Evolutionary conservation across 257 asterid genomes (phyloP), one percentile per base, ranked within the genome.

Genomic region (Nicotiana benthamiana): DNA sequence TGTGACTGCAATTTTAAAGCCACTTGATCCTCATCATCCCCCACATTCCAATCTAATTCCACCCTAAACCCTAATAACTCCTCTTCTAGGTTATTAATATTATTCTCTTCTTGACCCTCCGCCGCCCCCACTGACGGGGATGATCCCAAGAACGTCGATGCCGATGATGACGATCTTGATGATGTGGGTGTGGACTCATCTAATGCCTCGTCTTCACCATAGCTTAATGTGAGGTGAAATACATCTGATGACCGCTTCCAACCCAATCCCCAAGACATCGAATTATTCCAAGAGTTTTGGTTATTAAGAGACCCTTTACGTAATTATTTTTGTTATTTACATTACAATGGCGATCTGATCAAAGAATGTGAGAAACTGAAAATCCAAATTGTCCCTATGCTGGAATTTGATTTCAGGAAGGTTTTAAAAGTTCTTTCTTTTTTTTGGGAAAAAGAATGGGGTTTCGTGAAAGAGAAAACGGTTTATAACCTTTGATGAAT

Each of bases 221-320:
- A 96, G 62, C 95, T 91, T 81, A 96, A 80, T 32, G 92, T 89
- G 82, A 93, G 89, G 86, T 96, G 99, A 91, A 96, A 92, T 82
- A 90, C 91, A 80, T 96, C 99, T 56, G 97, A 85, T 1, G 98
- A 81, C 67, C 99, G 97, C 84, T 93, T 96, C 99, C 97, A 96
- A 22, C 97, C 97, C 87, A 92, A 82, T 43, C 97, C 98, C 99
- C 99, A 96, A 84, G 99, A 96, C 99, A 95, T 65, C 75, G 1
- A 67, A 40, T 40, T 68, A 4, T 43, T 70, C 30, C 20, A 72
- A 72, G 77, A 70, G 48, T 72, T 43, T 46, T 46, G 4, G 78
- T 22, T 72, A 5, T 56, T 48, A 24, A 24, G 8, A 72, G 8
- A 24, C 78, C 78, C 61, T 48, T 48, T 3, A 72, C 40, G 78